Evolutionary conservation across 2,329 filamentous ascomycete genomes (phyloP).

Genomic region (Trichophyton schoenleinii): DNA sequence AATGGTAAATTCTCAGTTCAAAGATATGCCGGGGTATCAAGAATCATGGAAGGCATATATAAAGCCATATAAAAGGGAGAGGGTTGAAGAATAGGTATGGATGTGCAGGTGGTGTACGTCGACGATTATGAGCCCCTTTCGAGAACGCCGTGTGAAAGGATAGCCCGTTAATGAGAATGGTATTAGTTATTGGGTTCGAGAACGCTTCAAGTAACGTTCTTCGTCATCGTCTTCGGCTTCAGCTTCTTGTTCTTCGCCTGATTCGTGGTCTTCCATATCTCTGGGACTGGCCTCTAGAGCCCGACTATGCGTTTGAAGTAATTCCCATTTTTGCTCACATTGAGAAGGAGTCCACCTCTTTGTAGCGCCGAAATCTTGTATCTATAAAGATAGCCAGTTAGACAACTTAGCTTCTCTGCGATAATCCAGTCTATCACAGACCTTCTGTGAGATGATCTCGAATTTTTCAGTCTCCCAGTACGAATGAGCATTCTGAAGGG

Average conservation of each 20-base stretch:
- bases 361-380: slow-evolving; percentile 24
- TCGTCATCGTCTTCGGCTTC: slow-evolving; percentile 6
- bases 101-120: neutral
- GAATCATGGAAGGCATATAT: neutral
- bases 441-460: slow-evolving; percentile 29
- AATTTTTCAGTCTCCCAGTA: slow-evolving; percentile 30
- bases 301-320: slow-evolving; percentile 5
- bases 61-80: neutral
- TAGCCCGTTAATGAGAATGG: neutral
- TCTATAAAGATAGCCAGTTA: slow-evolving; percentile 11
- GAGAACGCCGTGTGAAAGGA: neutral
- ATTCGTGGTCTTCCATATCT: neutral
- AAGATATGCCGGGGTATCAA: slow-evolving; percentile 1
- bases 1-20: neutral
- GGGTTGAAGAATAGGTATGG: neutral
- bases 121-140: neutral
- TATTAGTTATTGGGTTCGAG: neutral
- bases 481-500: slow-evolving; percentile 26
- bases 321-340: slow-evolving; percentile 20
- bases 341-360: slow-evolving; percentile 25
- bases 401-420: neutral
- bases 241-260: slow-evolving; percentile 3
- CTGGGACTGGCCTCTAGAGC: neutral
- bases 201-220: slow-evolving; percentile 4
- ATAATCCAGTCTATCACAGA: slow-evolving; percentile 10